Percentiles rank a stretch among this genome's conserved stretches.
These are phyloP conservation scores for Eutrema yunnanense DNA, from an alignment of 345 rosid species.

Conservation along the genomic window DNA sequence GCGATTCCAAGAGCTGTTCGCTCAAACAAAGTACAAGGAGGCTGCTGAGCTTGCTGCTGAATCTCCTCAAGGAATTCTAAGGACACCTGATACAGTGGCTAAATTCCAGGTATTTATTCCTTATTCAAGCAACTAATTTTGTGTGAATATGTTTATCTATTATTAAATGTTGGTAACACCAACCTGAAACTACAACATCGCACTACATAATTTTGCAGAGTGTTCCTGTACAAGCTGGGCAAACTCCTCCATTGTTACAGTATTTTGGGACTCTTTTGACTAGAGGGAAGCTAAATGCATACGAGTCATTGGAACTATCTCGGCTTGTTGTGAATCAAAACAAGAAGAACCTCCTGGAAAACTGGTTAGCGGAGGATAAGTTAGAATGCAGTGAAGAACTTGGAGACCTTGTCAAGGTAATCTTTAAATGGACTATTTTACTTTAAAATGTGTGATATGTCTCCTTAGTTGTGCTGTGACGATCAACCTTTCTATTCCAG, in stretches of 20 bases:
- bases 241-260: slow-evolving; percentile 94
- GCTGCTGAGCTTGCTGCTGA: slow-evolving; percentile 99
- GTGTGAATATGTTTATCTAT: background rate
- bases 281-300: slow-evolving; percentile 93
- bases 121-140: background rate
- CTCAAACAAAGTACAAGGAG: slow-evolving; percentile 97
- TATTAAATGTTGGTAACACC: background rate
- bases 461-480: background rate
- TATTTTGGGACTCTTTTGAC: slow-evolving; percentile 96
- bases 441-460: slow-evolving; percentile 6
- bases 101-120: slow-evolving; percentile 77
- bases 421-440: background rate
- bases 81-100: slow-evolving; percentile 96
- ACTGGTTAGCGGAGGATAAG: slow-evolving; percentile 98
- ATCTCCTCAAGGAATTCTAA: slow-evolving; percentile 94
- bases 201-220: slow-evolving; percentile 45
- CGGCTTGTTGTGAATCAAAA: slow-evolving; percentile 99
- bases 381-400: slow-evolving; percentile 98
- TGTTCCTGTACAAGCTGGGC: slow-evolving; percentile 99
- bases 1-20: slow-evolving; percentile 95
- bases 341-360: slow-evolving; percentile 92
- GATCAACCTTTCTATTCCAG: slow-evolving; percentile 35
- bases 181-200: background rate
- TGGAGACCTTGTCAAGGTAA: slow-evolving; percentile 98
- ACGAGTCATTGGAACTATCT: slow-evolving; percentile 94